A percentile compares a stretch with the other conserved stretches of the same genome.
Conservation (phyloP, 768 basidiomycete genomes). For the Xerocomellus intermedius region DNA sequence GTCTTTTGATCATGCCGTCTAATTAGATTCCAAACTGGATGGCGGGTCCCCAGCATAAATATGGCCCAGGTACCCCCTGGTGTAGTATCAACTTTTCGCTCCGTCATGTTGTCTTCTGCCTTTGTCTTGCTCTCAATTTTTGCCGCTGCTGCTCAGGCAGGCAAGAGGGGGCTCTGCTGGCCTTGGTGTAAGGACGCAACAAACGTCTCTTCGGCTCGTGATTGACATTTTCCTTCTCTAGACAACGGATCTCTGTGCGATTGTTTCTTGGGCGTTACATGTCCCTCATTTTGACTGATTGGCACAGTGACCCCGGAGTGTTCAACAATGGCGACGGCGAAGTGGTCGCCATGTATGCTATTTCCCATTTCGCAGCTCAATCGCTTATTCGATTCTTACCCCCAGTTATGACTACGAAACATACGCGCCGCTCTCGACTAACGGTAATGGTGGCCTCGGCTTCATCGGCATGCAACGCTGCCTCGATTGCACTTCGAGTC, state of each 20-base stretch:
- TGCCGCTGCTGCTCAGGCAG: slow-evolving; percentile 25
- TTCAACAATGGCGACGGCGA: slow-evolving; percentile 34
- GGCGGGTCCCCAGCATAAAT: background rate
- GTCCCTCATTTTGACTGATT: background rate
- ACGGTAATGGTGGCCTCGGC: slow-evolving; percentile 36
- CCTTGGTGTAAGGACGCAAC: slow-evolving; percentile 29
- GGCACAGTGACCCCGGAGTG: slow-evolving; percentile 27
- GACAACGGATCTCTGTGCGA: slow-evolving; percentile 33
- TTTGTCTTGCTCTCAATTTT: slow-evolving; percentile 22
- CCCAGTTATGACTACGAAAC: slow-evolving; percentile 40
- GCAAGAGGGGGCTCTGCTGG: slow-evolving; percentile 40
- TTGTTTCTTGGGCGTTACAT: background rate
- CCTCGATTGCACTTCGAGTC: slow-evolving; percentile 37
- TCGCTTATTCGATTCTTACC: background rate
- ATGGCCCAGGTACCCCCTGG: background rate
- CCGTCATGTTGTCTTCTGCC: slow-evolving; percentile 18
- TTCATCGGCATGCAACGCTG: slow-evolving; percentile 43
- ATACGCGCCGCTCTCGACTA: slow-evolving; percentile 33
- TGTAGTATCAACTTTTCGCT: background rate
- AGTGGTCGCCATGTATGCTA: slow-evolving; percentile 34
- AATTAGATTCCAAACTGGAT: background rate
- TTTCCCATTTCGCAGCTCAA: background rate
- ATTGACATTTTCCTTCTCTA: slow-evolving; percentile 9
- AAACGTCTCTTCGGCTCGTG: background rate
- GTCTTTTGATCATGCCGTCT: too few species aligned